These are phyloP conservation scores for Cicer yamashitae DNA, from an alignment of 306 rosid genomes.

Conservation along the genomic window DNA sequence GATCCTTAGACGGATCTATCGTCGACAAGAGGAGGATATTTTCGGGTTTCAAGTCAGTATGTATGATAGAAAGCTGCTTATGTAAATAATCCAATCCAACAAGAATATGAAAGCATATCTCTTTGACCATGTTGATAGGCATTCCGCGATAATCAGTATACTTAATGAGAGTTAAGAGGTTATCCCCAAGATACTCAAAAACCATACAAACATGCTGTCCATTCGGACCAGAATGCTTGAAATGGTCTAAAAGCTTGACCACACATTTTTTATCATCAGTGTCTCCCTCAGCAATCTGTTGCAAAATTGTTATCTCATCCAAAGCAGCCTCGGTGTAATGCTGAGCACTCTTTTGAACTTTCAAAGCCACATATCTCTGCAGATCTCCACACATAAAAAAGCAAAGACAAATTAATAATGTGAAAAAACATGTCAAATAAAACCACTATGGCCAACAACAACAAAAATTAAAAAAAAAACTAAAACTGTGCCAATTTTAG, in stretches of 20 bases:
- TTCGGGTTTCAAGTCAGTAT: slow-evolving; percentile 95
- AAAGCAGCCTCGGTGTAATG: slow-evolving; percentile 97
- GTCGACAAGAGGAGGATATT: slow-evolving; percentile 77
- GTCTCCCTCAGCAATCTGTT: slow-evolving; percentile 94
- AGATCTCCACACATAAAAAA: slow-evolving; percentile 41
- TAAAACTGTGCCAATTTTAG: background rate
- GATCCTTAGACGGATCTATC: slow-evolving; percentile 89
- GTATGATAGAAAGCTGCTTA: slow-evolving; percentile 89
- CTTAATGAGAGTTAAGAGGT: slow-evolving; percentile 86
- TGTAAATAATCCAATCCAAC: slow-evolving; percentile 97
- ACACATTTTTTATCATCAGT: slow-evolving; percentile 81
- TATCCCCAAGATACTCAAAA: slow-evolving; percentile 94
- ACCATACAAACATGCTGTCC: slow-evolving; percentile 98
- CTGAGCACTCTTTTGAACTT: slow-evolving; percentile 97
- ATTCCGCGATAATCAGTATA: slow-evolving; percentile 83
- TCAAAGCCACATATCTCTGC: slow-evolving; percentile 90
- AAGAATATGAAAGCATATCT: slow-evolving; percentile 84
- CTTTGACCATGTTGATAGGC: slow-evolving; percentile 83
- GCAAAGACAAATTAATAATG: slow-evolving; percentile 24
- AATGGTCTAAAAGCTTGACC: slow-evolving; percentile 95
- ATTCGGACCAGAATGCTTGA: slow-evolving; percentile 94
- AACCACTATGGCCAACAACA: background rate
- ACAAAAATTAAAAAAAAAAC: background rate
- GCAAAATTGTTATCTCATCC: slow-evolving; percentile 93
- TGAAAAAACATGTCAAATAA: slow-evolving; percentile 1